Evolutionary conservation across 306 rosid species (phyloP), one percentile per base, ranked within the genome.

Genomic region (Lathyrus tuberosus): DNA sequence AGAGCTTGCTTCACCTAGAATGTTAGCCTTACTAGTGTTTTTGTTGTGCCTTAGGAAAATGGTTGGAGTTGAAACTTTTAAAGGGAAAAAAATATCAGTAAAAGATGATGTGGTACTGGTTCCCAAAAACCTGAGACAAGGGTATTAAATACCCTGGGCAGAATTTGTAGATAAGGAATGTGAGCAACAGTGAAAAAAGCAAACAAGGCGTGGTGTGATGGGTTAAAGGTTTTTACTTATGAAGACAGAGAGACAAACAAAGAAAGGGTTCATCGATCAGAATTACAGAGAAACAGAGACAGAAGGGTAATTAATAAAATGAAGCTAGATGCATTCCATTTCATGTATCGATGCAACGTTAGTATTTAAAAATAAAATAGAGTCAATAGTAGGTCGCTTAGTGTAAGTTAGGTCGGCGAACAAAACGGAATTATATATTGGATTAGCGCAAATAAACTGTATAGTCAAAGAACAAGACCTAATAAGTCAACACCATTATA

Each of bases 61-160:
- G n/a, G n/a, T n/a, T n/a, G n/a, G 62, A 76, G 62, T 10, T 17
- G 49, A 35, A 54, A 26, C 5, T 28, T 53, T 53, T 52, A 6
- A 6, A 6, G 1, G 20, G 17, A 5, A 11, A 54, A 4, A 11
- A 33, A 10, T 20, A 35, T n/a, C 9, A 46, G 17, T 2, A 51
- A 52, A 52, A 6, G 59, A 52, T 52, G 14, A 22, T 62, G 53
- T 38, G 48, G 38, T 65, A 64, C 72, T 38, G 48, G 38, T 65
- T 70, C 72, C 79, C 69, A 22, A 75, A 72, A 71, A 54, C 59
- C 73, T 69, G 35, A 66, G 69, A 71, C 60, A 62, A 76, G 35
- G 72, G 47, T 65, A 74, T 81, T 71, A 85, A 26, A 73, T 83
- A 67, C 60, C 15, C 43, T 82, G 79, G 24, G 54, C 78, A 75